phyloP scores from a whole-genome alignment of 2,329 filamentous ascomycete genomes.

The Sordariomycetes sp. region DNA sequence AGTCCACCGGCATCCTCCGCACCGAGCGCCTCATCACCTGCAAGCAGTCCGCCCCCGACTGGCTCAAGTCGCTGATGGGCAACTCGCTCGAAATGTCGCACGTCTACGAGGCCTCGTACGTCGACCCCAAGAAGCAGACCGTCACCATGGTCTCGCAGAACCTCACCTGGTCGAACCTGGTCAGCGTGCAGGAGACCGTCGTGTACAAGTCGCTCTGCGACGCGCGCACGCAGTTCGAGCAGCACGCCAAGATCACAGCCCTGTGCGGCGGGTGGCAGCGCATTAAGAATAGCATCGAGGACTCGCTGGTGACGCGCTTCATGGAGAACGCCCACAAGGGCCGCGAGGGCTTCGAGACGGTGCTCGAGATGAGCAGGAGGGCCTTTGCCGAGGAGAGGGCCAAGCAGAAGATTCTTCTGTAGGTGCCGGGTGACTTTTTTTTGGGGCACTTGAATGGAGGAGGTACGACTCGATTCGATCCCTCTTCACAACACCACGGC shows the following conservation, averaged over 20 bases:
- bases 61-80: slow-evolving; percentile 72
- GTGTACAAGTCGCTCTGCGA: slow-evolving; percentile 56
- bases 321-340: slow-evolving; percentile 85
- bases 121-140: slow-evolving; percentile 71
- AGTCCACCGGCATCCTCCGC: slow-evolving; percentile 46
- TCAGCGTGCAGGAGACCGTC: slow-evolving; percentile 89
- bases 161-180: slow-evolving; percentile 81
- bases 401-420: slow-evolving; percentile 19
- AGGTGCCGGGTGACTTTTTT: not conserved
- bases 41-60: slow-evolving; percentile 58
- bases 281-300: slow-evolving; percentile 93
- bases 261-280: slow-evolving; percentile 95
- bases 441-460: no score
- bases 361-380: slow-evolving; percentile 83
- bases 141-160: slow-evolving; percentile 97
- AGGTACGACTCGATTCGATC: not conserved
- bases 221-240: slow-evolving; percentile 64
- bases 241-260: slow-evolving; percentile 87
- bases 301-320: slow-evolving; percentile 80
- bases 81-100: slow-evolving; percentile 64
- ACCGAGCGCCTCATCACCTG: slow-evolving; percentile 54
- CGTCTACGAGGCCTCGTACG: slow-evolving; percentile 93
- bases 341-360: slow-evolving; percentile 87
- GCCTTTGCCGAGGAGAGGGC: slow-evolving; percentile 87
- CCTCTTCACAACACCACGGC: not conserved